A percentile compares a stretch with the other conserved stretches of the same genome.
phyloP scores from a whole-genome alignment of 306 rosid species.

The Prunus mume region DNA sequence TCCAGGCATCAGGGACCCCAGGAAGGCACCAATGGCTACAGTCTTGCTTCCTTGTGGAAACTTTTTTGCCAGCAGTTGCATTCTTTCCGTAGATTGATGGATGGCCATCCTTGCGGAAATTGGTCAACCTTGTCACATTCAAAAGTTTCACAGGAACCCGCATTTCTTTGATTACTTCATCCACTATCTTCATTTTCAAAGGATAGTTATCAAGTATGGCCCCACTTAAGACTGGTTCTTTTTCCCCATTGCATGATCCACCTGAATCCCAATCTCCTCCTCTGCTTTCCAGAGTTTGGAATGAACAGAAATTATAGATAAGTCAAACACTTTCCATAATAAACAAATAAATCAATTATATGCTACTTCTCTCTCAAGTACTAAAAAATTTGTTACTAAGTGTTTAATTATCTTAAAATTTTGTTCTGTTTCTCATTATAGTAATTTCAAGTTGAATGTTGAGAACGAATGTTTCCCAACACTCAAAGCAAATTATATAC shows the following conservation, averaged over 20 bases:
- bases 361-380: not conserved
- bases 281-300: constrained; percentile 38
- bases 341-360: not conserved
- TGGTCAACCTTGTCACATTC: constrained; percentile 86
- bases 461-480: not conserved
- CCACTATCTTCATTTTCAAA: constrained; percentile 84
- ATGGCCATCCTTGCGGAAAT: constrained; percentile 93
- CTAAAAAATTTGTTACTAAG: not conserved
- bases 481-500: not conserved
- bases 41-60: constrained; percentile 62
- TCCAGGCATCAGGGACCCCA: constrained; percentile 95
- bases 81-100: constrained; percentile 71
- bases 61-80: constrained; percentile 35
- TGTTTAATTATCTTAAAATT: not conserved
- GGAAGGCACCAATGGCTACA: constrained; percentile 99
- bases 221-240: constrained; percentile 61
- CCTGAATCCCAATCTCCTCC: constrained; percentile 99
- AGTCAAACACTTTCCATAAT: not conserved
- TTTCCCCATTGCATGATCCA: constrained; percentile 93
- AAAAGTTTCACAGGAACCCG: constrained; percentile 65
- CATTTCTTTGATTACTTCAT: constrained; percentile 70
- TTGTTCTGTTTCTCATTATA: not conserved
- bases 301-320: not conserved
- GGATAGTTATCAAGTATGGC: constrained; percentile 77
- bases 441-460: not conserved